A percentile compares a stretch with the other conserved stretches of the same genome.
These are phyloP conservation scores for Setaria italica DNA, from an alignment of 202 grass and related monocot genomes.

Conservation along the genomic window DNA sequence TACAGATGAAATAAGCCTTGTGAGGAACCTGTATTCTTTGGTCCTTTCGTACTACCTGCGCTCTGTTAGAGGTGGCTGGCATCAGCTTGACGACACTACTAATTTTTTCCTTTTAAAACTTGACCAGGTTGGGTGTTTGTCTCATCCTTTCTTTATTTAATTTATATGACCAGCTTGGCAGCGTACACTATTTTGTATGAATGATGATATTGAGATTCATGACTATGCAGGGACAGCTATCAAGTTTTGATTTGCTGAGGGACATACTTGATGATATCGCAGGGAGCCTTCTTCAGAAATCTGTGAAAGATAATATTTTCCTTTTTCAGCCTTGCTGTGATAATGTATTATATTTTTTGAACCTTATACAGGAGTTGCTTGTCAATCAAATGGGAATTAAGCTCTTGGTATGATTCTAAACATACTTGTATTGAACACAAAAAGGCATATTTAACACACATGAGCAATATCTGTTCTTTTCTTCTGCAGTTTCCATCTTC, in stretches of 20 bases:
- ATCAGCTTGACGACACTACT: slow-evolving; percentile 73
- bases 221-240: slow-evolving; percentile 59
- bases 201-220: slow-evolving; percentile 35
- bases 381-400: slow-evolving; percentile 73
- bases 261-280: slow-evolving; percentile 85
- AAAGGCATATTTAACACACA: slow-evolving; percentile 25
- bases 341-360: slow-evolving; percentile 83
- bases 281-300: slow-evolving; percentile 68
- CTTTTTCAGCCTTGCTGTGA: slow-evolving; percentile 83
- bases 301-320: slow-evolving; percentile 82
- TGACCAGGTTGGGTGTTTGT: slow-evolving; percentile 60
- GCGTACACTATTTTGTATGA: background rate
- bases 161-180: slow-evolving; percentile 36
- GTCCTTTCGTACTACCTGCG: slow-evolving; percentile 80
- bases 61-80: slow-evolving; percentile 89
- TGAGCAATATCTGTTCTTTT: slow-evolving; percentile 28
- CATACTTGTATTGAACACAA: slow-evolving; percentile 42
- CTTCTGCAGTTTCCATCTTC: slow-evolving; percentile 61
- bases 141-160: slow-evolving; percentile 34
- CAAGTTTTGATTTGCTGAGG: slow-evolving; percentile 53
- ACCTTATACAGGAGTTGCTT: slow-evolving; percentile 84
- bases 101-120: slow-evolving; percentile 76
- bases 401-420: slow-evolving; percentile 72
- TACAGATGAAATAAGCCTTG: slow-evolving; percentile 63
- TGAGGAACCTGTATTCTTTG: slow-evolving; percentile 81